Conservation (phyloP, 2,329 filamentous ascomycete species). For the Paracoccidioides brasiliensis region DNA sequence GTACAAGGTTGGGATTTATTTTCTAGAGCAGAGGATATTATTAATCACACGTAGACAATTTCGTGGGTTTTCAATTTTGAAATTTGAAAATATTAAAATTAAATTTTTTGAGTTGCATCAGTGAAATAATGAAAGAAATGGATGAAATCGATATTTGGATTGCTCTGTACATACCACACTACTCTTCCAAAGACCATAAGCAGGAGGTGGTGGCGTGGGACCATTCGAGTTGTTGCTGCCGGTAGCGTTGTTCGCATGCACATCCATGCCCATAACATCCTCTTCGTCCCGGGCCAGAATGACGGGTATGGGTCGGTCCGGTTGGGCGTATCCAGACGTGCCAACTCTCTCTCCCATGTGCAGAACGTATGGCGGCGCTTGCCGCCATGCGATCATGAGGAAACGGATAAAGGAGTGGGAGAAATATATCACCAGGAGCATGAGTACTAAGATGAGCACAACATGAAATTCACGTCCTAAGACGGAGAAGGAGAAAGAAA, state of each 20-base stretch:
- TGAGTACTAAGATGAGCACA: constrained; percentile 63
- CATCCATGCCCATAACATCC: constrained; percentile 20
- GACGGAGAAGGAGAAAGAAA: constrained; percentile 53
- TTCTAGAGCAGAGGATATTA: constrained; percentile 35
- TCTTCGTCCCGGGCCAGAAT: constrained; percentile 64
- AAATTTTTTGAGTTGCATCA: not conserved
- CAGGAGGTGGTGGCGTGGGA: constrained; percentile 51
- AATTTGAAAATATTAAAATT: not conserved
- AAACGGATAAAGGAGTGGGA: constrained; percentile 64
- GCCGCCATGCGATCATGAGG: constrained; percentile 50
- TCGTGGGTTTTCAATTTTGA: not conserved
- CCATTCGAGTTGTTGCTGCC: constrained; percentile 22
- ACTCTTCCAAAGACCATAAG: constrained; percentile 73
- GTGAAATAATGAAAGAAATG: not conserved
- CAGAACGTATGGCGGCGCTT: constrained; percentile 23
- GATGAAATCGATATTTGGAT: not conserved
- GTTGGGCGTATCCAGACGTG: constrained; percentile 55
- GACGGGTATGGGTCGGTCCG: constrained; percentile 61
- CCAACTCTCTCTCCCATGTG: constrained; percentile 37
- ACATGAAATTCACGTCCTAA: constrained; percentile 62
- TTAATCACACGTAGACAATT: not conserved
- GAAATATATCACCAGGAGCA: constrained; percentile 65
- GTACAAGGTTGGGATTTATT: constrained; percentile 67
- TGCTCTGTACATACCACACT: constrained; percentile 54
- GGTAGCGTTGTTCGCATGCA: not conserved